A percentile compares a stretch with the other conserved stretches of the same genome.
phyloP scores from a whole-genome alignment of 805 yeast species.

The Starmerella apicola region DNA sequence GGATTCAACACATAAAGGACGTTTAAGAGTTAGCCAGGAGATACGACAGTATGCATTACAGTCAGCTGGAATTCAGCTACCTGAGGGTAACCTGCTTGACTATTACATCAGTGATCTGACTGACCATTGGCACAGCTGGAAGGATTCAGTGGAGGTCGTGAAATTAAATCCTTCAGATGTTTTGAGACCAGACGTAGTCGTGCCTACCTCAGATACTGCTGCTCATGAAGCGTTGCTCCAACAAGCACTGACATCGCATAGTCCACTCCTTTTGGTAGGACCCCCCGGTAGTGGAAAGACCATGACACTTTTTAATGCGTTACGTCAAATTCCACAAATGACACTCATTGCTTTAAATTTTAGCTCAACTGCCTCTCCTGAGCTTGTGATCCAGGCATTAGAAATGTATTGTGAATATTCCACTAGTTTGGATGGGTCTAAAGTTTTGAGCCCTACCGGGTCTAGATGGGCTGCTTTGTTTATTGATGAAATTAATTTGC shows the following conservation, averaged over 20 bases:
- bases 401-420: conserved; percentile 62
- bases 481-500: conserved; percentile 86
- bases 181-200: conserved; percentile 46
- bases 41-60: conserved; percentile 1
- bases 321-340: conserved; percentile 42
- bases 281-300: conserved; percentile 98
- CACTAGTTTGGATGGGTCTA: conserved; percentile 38
- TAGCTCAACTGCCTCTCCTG: conserved; percentile 65
- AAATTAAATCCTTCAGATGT: conserved; percentile 50
- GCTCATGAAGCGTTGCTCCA: conserved; percentile 52
- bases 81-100: conserved; percentile 28
- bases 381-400: conserved; percentile 45
- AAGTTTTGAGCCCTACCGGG: conserved; percentile 44
- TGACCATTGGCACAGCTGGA: conserved; percentile 37
- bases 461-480: conserved; percentile 71
- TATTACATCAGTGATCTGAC: conserved; percentile 35
- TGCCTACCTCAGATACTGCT: conserved; percentile 70
- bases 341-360: conserved; percentile 64
- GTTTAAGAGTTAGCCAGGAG: conserved; percentile 2
- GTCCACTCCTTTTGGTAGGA: conserved; percentile 68
- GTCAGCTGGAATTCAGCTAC: background rate
- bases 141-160: conserved; percentile 6
- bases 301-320: conserved; percentile 65
- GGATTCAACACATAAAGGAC: conserved; percentile 27
- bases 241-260: conserved; percentile 42